phyloP scores from a whole-genome alignment of 129 eudicot genomes.

The Kitagawia praeruptora region DNA sequence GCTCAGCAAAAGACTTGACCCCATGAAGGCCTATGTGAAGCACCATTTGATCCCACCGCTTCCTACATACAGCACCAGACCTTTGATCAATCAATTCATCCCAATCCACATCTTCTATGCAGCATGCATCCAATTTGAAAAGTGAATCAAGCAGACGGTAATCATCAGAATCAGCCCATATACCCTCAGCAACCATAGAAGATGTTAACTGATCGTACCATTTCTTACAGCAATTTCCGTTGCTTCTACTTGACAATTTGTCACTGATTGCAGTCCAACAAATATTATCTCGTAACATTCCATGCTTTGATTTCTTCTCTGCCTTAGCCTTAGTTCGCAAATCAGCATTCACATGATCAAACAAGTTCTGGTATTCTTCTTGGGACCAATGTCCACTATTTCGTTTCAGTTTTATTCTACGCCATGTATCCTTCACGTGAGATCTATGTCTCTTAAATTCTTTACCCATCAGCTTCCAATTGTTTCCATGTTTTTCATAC shows the following conservation, averaged over 20 bases:
- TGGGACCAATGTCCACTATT: constrained; percentile 55
- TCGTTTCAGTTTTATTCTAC: constrained; percentile 35
- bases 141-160: constrained; percentile 47
- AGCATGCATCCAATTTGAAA: constrained; percentile 45
- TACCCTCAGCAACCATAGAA: constrained; percentile 43
- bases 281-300: constrained; percentile 72
- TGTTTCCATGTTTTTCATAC: constrained; percentile 31
- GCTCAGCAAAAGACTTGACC: constrained; percentile 47
- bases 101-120: constrained; percentile 81
- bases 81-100: constrained; percentile 56
- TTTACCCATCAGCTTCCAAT: constrained; percentile 39
- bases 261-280: constrained; percentile 57
- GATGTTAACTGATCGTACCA: constrained; percentile 69
- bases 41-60: constrained; percentile 65
- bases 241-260: constrained; percentile 29
- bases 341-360: constrained; percentile 50
- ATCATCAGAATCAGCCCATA: constrained; percentile 61
- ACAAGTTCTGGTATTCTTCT: constrained; percentile 53
- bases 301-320: constrained; percentile 54
- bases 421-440: constrained; percentile 59
- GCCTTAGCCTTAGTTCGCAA: constrained; percentile 26
- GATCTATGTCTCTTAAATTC: constrained; percentile 47
- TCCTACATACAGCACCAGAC: constrained; percentile 41
- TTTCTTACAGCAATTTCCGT: constrained; percentile 35
- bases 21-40: constrained; percentile 47